Evolutionary conservation across 345 rosid genomes (phyloP), one percentile per base, ranked within the genome.

Genomic region (Cardamine occulta): DNA sequence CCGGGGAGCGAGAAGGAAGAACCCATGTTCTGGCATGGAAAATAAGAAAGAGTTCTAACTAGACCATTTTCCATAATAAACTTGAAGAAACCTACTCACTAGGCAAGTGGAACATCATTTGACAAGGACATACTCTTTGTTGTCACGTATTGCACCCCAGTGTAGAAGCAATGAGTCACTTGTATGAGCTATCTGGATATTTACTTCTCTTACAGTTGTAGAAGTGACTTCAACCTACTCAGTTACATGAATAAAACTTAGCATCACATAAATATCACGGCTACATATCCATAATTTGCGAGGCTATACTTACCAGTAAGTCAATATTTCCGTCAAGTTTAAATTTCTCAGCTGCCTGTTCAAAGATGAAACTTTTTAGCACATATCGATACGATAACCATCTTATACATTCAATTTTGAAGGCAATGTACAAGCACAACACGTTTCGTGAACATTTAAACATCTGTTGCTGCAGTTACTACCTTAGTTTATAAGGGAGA

Each of bases 61-160:
- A 62, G 26, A 35, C 28, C 8, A 53, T 53, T 19, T 56, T n/a
- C 8, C 42, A 7, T 47, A 52, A 48, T 5, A 76, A 74, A 24
- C 35, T 15, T 19, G 24, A 66, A 40, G 31, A 51, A 63, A 17
- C 15, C 31, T 35, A 21, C 24, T 51, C 42, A 37, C 14, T 26
- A 23, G 37, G 66, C 0, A 26, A 8, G 29, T 11, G 18, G 59
- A 65, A 58, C 74, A 74, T 26, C 40, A 63, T 19, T 68, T 67
- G 44, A 81, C 60, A 39, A 62, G 55, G 65, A 75, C 93, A 82
- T 84, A 95, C 99, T 83, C 91, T 40, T 82, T 85, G 72, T 74
- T 82, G 82, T 87, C 94, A 29, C 73, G 81, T 73, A 92, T 79
- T 17, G 70, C 96, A 62, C 98, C 99, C 98, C 99, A 95, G 78